Base-by-base conservation (phyloP, 2,329 filamentous ascomycete genomes). In the Colletotrichum kahawae region DNA sequence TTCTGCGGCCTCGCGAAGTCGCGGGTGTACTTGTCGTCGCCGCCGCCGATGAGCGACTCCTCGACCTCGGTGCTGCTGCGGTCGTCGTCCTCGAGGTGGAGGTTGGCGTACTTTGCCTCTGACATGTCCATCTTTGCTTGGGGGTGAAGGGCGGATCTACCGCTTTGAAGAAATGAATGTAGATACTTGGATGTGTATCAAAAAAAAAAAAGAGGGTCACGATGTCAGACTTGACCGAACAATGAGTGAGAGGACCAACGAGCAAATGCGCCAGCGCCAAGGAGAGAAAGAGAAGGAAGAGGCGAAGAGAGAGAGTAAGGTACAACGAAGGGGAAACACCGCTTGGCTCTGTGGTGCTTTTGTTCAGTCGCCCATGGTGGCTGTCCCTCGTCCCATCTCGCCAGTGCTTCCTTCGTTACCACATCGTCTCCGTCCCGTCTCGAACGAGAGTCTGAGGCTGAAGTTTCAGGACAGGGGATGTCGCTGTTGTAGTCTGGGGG, bases 51-150 rank as follows among this genome's bases (percentile, higher is more conserved):
- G 14, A 83, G 78, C 8, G 82, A 82, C n/a, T 83, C 83, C 65
- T 83, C 82, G 27, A 84, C 81, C 67, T 84, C 83, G 29, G 81
- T 82, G 76, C 77, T 81, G 60, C 80, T 82, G 18, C 77, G 66
- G 36, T 82, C 79, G 31, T 82, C 81, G 18, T 83, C 82, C 31
- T 78, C 74, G 33, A 74, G 69, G 38, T 77, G 76, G 51, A 80
- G 76, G 27, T 77, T 78, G 27, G 81, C 71, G 75, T 81, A 82
- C 21, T 76, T 75, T n/a, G 77, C 67, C 16, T 73, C 74, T 6
- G 72, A 67, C 66, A 74, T 76, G 43, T 76, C 76, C 76, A 76
- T 77, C 29, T 31, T 63, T 43, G 67, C 29, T 33, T 29, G 24
- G 10, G n/a, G 24, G 9, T 13, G 10, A 8, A 18, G 38, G 51